These are phyloP conservation scores for Mortierella sp. DNA, from an alignment of 371 early-diverging fungal genomes.

Conservation along the genomic window DNA sequence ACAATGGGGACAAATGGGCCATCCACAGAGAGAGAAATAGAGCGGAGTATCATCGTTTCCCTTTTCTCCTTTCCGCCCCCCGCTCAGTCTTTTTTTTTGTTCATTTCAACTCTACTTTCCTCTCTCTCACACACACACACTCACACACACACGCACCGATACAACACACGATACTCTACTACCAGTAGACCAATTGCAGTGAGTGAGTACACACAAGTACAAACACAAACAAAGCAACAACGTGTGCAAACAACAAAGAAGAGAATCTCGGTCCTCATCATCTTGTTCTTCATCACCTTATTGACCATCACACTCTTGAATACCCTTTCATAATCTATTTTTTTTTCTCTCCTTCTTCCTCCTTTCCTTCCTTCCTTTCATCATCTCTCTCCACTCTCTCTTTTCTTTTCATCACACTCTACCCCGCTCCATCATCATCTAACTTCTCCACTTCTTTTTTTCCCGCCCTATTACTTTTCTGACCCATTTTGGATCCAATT, in stretches of 20 bases:
- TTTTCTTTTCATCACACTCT: background rate
- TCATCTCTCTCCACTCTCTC: background rate
- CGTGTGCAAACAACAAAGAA: background rate
- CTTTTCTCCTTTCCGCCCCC: background rate
- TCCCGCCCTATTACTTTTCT: background rate
- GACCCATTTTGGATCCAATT: background rate
- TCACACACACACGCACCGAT: background rate
- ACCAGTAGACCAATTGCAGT: background rate
- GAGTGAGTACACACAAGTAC: background rate
- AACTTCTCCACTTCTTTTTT: background rate
- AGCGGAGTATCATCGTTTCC: background rate
- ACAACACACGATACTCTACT: background rate
- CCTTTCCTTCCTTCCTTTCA: background rate
- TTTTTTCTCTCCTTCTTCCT: background rate
- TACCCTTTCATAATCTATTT: background rate
- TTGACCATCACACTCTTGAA: background rate
- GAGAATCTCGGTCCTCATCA: slow-evolving; percentile 13
- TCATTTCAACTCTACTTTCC: background rate
- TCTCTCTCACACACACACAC: background rate
- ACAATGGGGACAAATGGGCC: background rate
- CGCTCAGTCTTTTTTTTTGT: background rate
- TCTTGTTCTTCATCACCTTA: background rate
- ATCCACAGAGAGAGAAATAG: background rate
- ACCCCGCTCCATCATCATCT: background rate
- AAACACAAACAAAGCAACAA: background rate